Base-by-base conservation (phyloP, 176 grass and related monocot species). In the Oryza brachyantha region DNA sequence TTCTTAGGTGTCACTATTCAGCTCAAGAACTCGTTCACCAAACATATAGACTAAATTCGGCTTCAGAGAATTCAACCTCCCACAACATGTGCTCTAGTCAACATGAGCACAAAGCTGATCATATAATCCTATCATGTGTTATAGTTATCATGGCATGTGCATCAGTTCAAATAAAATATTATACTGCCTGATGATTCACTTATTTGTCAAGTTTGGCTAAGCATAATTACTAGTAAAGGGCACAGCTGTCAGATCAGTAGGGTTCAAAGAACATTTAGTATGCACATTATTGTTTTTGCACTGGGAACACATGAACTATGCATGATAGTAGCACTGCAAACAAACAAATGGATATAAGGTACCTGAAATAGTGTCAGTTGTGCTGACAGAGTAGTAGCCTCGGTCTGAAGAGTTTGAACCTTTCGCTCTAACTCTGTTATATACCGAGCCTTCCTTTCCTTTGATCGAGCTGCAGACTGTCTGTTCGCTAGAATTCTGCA, bases 361-460 rank as follows among this genome's bases (percentile, higher is more conserved):
- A 97, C 95, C 87, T 97, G 95, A 64, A 94, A 90, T 63, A 94
- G 75, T 2, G 84, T 84, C 25, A 97, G 80, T 60, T 94, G 91
- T 52, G 95, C 89, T 68, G 85, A 97, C 64, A 97, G 81, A 74
- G 92, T 89, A 29, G 89, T 90, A 84, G 88, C 92, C 80, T 92
- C 89, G 2, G 87, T 94, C 68, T 94, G 91, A 73, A 94, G 85
- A 83, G 83, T 90, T 68, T 97, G 94, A 74, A 97, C 91, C 74
- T 97, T 94, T 74, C 86, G 68, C 69, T 97, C 94, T 59, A 97
- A 73, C 78, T 97, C 91, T 79, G 67, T 83, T 76, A 97, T 91
- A 90, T 97, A 97, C 79, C 94, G 76, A 78, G 85, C 86, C 74
- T 90, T 94, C 82, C 90, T 90, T 88, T 97, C 94, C 76, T 97